Base-by-base conservation (phyloP, 179 eudicot genomes). In the Dionaea muscipula region DNA sequence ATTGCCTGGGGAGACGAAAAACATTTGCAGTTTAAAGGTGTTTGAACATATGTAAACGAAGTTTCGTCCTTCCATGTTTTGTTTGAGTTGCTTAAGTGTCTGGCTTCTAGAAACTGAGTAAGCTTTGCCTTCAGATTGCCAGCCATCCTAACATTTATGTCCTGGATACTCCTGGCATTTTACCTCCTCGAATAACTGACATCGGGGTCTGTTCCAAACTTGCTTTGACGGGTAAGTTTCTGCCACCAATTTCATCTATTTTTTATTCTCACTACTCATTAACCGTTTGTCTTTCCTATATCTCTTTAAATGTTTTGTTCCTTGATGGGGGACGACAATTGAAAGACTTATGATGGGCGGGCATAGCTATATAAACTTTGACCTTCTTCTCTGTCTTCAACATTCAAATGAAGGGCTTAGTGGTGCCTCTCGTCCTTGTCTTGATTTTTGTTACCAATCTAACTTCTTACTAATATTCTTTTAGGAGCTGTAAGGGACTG, bases 61-160 rank as follows among this genome's bases (percentile, higher is more conserved):
- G 55, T 43, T 57, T 44, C 20, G 52, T 36, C 1, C 21, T 67
- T 44, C 23, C 44, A 36, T 53, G 5, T 27, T n/a, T 46, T 62
- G 7, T 11, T 17, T 2, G 47, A 39, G 44, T 39, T 39, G 9
- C 17, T 43, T 43, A 7, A 19, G 2, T 17, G 26, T 8, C n/a
- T 23, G 25, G 64, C 48, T 46, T 37, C 31, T 31, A 27, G 52
- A 54, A n/a, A 37, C 16, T 15, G 33, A 45, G 52, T 28, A 50
- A 48, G 44, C 31, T n/a, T 63, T 40, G 13, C 10, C 19, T 47
- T 35, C 87, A 90, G 97, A 72, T 90, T 64, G 94, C 80, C 26
- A 90, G 97, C 75, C 95, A 83, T 75, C 97, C 97, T 63, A 90
- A 63, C 69, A 74, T 90, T 37, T 90, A 81, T 65, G 68, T 90